Base-by-base conservation (phyloP, 306 rosid species). In the Lathyrus aphaca region DNA sequence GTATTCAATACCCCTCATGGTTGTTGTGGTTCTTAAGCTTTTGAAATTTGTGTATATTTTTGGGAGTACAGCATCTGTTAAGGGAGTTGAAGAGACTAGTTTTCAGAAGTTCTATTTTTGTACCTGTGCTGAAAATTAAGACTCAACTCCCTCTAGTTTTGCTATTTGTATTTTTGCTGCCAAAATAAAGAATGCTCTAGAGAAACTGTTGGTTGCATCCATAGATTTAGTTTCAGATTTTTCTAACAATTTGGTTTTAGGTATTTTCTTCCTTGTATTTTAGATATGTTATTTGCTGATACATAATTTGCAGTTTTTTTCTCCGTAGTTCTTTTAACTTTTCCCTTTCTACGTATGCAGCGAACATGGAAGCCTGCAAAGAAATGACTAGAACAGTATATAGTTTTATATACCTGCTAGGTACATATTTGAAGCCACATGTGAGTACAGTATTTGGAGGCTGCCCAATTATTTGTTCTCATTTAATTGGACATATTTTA, bases 351-450 rank as follows among this genome's bases (percentile, higher is more conserved):
- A 64, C 74, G 45, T 77, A 19, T 82, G 86, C 88, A 88, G 97
- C 92, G 79, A 81, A 81, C 49, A 51, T 85, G 37, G 97, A 87
- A n/a, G 87, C 81, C 8, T 85, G 92, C 64, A 90, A 94, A 71
- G 83, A 83, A 30, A 85, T 91, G 80, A 87, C 78, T 55, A 80
- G 87, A 46, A 73, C 86, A 6, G 3, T 62, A 57, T 94, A 94
- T 77, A 69, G 84, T 68, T 94, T 88, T 74, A 71, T 88, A 17
- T 94, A 94, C 85, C 49, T 86, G 29, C 68, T 94, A 6, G 97
- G 95, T 82, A 88, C 98, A 73, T 94, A 86, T 78, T 30, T 87
- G 78, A 94, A 94, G 86, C 95, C 98, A 58, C 83, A 94, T 82
- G 97, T 90, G 74, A 88, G 98, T 84, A 66, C 64, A 9, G 30